Base-by-base conservation (phyloP, 306 rosid species). In the Fagus sylvatica region DNA sequence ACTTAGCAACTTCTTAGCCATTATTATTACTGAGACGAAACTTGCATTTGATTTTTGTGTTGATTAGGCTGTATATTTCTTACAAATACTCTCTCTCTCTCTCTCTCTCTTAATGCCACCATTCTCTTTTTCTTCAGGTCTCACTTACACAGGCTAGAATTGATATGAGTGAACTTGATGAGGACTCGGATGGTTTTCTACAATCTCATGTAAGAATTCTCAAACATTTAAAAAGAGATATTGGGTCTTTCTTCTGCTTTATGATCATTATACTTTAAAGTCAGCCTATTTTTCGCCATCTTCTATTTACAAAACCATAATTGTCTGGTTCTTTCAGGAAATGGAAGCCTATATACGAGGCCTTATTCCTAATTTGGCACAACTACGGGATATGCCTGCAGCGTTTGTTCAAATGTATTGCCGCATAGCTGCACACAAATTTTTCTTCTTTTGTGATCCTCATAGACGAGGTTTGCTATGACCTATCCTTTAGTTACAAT, bases 81-180 rank as follows among this genome's bases (percentile, higher is more conserved):
- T 39, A 65, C 49, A 65, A 65, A 7, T 11, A 16, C 15, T 17
- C 15, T 77, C 61, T 72, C 49, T 79, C 75, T 65, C 33, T 28
- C 16, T 36, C 48, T 71, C 73, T 55, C 49, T 79, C 54, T 16
- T 80, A 56, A 85, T 39, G 12, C 81, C 53, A 68, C 80, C 73
- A 76, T 67, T 71, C 65, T 73, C 88, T 82, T 46, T 74, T 64
- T 71, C 68, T 83, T 67, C 90, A 96, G 99, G 99, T 96, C 41
- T 96, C 99, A 61, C 97, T 96, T 85, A 96, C 99, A 2, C 99
- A 96, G 81, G 99, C 99, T 46, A 82, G 99, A 80, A 96, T 96
- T 82, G 99, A 96, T 82, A 96, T 93, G 99, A 96, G 99, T 74
- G 99, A 96, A 86, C 96, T 96, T 53, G 99, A 96, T 61, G 97